A percentile compares a stretch with the other conserved stretches of the same genome.
phyloP scores from a whole-genome alignment of 805 yeast species.

The Suhomyces kilbournensis region DNA sequence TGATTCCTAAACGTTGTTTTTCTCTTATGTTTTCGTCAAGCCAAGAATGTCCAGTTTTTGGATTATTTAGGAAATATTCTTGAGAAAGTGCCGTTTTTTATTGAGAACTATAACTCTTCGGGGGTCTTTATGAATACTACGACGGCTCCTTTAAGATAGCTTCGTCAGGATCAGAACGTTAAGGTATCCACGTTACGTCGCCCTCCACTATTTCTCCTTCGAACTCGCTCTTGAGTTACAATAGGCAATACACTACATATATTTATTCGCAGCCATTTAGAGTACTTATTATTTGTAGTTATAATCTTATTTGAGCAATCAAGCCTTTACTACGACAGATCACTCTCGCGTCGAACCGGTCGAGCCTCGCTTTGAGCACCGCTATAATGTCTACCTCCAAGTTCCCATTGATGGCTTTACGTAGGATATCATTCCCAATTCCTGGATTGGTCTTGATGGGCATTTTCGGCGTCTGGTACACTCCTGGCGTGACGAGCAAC shows the following conservation, averaged over 20 bases:
- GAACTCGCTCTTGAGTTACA: too few relatives aligned
- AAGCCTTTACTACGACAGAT: slow-evolving; percentile 46
- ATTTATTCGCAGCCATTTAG: background rate
- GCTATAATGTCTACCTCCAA: slow-evolving; percentile 48
- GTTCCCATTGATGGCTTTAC: slow-evolving; percentile 50
- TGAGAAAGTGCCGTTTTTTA: background rate
- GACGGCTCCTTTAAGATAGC: too few relatives aligned
- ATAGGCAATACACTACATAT: too few relatives aligned
- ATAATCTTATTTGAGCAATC: slow-evolving; percentile 9
- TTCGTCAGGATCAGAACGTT: too few relatives aligned
- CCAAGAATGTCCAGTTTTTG: background rate
- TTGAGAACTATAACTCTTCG: too few relatives aligned
- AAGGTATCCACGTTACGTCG: too few relatives aligned
- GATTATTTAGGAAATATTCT: background rate
- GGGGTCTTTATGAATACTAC: too few relatives aligned
- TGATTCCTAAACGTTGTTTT: too few relatives aligned
- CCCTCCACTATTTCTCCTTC: too few relatives aligned
- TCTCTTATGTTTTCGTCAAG: background rate
- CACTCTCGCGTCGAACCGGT: slow-evolving; percentile 38
- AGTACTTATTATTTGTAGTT: too few relatives aligned
- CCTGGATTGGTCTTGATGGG: slow-evolving; percentile 48
- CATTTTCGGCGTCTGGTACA: slow-evolving; percentile 46
- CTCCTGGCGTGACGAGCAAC: slow-evolving; percentile 51
- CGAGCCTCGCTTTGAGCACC: slow-evolving; percentile 38
- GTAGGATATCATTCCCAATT: slow-evolving; percentile 47